These are phyloP conservation scores for Trypanosoma lewisi DNA, from an alignment of 208 protist species.

Conservation along the genomic window DNA sequence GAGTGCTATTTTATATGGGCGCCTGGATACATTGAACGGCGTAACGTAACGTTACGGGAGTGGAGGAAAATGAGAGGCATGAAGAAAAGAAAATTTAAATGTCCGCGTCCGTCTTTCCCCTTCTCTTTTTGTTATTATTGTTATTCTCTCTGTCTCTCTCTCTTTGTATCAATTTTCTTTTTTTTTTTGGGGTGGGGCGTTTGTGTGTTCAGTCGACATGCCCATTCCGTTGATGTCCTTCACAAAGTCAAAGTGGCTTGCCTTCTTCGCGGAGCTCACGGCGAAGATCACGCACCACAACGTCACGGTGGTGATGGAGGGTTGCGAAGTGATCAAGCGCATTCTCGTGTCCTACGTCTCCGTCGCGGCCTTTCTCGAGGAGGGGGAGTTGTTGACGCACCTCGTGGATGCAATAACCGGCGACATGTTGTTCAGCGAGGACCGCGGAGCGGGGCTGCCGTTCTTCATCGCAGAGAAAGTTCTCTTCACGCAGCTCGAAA, in stretches of 20 bases:
- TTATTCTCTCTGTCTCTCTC: neutral
- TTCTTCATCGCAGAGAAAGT: constrained; percentile 54
- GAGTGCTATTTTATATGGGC: neutral
- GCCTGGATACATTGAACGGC: too few species aligned
- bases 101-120: neutral
- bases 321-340: constrained; percentile 69
- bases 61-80: neutral
- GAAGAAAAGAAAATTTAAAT: neutral
- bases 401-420: constrained; percentile 61
- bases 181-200: neutral
- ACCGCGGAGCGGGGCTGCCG: constrained; percentile 2
- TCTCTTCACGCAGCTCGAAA: constrained; percentile 53
- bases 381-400: constrained; percentile 56
- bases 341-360: constrained; percentile 69
- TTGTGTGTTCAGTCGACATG: constrained; percentile 32
- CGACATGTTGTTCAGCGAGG: constrained; percentile 32
- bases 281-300: constrained; percentile 86
- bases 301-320: constrained; percentile 69
- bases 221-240: constrained; percentile 51
- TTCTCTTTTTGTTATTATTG: constrained; percentile 3
- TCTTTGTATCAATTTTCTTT: constrained; percentile 15
- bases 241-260: constrained; percentile 76
- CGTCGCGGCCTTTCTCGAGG: constrained; percentile 72
- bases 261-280: constrained; percentile 85
- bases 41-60: neutral